phyloP scores from a whole-genome alignment of 805 yeast species.

The Saturnispora galanensis region DNA sequence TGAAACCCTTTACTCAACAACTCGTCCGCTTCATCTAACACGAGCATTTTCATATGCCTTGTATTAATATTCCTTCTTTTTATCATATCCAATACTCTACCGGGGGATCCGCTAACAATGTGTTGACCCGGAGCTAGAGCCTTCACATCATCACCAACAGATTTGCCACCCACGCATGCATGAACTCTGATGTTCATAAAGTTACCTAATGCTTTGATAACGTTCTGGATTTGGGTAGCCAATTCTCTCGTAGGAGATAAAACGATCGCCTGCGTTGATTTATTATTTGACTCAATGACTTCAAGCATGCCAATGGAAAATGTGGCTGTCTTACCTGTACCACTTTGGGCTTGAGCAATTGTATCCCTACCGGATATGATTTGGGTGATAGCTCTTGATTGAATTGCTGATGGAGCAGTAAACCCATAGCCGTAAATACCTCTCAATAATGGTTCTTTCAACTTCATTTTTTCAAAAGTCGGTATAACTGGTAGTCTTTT shows the following conservation, averaged over 20 bases:
- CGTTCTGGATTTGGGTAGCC: slow-evolving; percentile 87
- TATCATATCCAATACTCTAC: slow-evolving; percentile 86
- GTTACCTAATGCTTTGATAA: slow-evolving; percentile 76
- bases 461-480: slow-evolving; percentile 68
- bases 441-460: slow-evolving; percentile 64
- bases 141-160: slow-evolving; percentile 71
- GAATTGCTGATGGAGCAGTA: slow-evolving; percentile 95
- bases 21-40: slow-evolving; percentile 97
- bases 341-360: slow-evolving; percentile 97
- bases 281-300: slow-evolving; percentile 60
- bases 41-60: slow-evolving; percentile 73
- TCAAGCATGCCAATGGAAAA: slow-evolving; percentile 91
- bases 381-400: slow-evolving; percentile 93
- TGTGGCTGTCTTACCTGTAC: slow-evolving; percentile 99
- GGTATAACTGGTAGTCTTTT: slow-evolving; percentile 37
- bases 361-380: slow-evolving; percentile 92
- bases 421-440: slow-evolving; percentile 85
- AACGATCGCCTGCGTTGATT: slow-evolving; percentile 81
- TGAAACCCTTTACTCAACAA: slow-evolving; percentile 87
- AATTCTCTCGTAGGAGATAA: slow-evolving; percentile 95
- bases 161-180: slow-evolving; percentile 92
- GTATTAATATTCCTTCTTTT: slow-evolving; percentile 70
- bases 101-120: slow-evolving; percentile 95
- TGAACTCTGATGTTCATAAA: slow-evolving; percentile 79
- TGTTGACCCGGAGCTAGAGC: slow-evolving; percentile 71